Evolutionary conservation across 1,284 basidiomycete species (phyloP).

Genomic region (Entoloma clypeatum): DNA sequence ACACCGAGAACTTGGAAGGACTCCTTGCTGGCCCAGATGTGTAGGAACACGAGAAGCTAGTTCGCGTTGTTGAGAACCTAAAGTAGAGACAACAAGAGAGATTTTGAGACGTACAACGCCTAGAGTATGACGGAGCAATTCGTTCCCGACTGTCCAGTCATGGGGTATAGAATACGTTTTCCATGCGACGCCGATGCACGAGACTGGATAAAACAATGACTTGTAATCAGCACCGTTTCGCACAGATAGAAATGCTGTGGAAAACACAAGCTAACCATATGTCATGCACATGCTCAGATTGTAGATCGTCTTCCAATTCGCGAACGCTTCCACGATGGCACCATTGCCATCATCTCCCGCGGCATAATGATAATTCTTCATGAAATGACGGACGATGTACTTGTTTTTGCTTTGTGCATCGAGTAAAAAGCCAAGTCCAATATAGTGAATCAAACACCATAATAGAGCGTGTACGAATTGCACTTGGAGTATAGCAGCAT

Average conservation of each 20-base stretch:
- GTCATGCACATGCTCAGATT: constrained; percentile 95
- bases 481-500: constrained; percentile 44
- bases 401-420: constrained; percentile 83
- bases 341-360: constrained; percentile 54
- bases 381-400: constrained; percentile 90
- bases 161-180: constrained; percentile 79
- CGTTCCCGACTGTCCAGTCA: constrained; percentile 89
- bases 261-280: constrained; percentile 58
- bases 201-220: constrained; percentile 45
- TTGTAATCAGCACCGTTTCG: not conserved
- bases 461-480: constrained; percentile 80
- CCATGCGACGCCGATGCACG: constrained; percentile 80
- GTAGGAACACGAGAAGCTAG: constrained; percentile 84
- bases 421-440: constrained; percentile 83
- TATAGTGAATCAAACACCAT: constrained; percentile 89
- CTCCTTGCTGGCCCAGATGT: constrained; percentile 88
- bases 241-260: not conserved
- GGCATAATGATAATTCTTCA: constrained; percentile 91
- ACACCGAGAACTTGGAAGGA: constrained; percentile 91
- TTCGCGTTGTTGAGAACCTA: not conserved
- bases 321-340: constrained; percentile 88
- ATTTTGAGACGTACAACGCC: constrained; percentile 58
- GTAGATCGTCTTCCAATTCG: constrained; percentile 92
- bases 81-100: constrained; percentile 5
- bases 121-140: constrained; percentile 83